These are phyloP conservation scores for Uncinocarpus reesii DNA, from an alignment of 2,329 filamentous ascomycete genomes.

Conservation along the genomic window DNA sequence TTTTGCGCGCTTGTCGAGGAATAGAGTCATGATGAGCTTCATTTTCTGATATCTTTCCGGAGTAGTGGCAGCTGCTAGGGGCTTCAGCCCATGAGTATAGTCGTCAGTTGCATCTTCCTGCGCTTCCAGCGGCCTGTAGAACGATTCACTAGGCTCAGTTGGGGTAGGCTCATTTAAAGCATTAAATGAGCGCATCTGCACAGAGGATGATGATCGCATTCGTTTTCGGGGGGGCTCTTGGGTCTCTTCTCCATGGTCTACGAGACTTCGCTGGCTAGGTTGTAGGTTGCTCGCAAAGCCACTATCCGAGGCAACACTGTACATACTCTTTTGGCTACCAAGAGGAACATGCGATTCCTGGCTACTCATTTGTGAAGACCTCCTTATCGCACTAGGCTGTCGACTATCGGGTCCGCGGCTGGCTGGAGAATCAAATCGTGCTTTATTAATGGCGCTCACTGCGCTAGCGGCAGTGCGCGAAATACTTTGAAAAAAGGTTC, in stretches of 20 bases:
- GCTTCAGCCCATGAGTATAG: constrained; percentile 25
- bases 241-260: constrained; percentile 35
- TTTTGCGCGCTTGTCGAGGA: constrained; percentile 60
- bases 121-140: constrained; percentile 31
- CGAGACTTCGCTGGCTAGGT: constrained; percentile 36
- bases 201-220: constrained; percentile 46
- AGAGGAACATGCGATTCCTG: constrained; percentile 54
- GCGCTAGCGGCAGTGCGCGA: constrained; percentile 86
- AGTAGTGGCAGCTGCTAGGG: constrained; percentile 43
- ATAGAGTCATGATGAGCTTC: constrained; percentile 68
- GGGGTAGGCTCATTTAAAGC: constrained; percentile 35
- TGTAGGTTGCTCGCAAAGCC: constrained; percentile 58
- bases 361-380: constrained; percentile 54
- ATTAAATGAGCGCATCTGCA: constrained; percentile 31
- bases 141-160: constrained; percentile 39
- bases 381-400: constrained; percentile 58
- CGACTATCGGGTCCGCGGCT: constrained; percentile 56
- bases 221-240: constrained; percentile 66
- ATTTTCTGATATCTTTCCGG: constrained; percentile 69
- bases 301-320: constrained; percentile 61
- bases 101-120: constrained; percentile 13
- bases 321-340: constrained; percentile 64
- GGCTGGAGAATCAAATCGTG: constrained; percentile 77
- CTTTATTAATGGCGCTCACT: constrained; percentile 93
- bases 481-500: constrained; percentile 96